Evolutionary conservation across 306 rosid species (phyloP).

Genomic region (Medicago ruthenica): DNA sequence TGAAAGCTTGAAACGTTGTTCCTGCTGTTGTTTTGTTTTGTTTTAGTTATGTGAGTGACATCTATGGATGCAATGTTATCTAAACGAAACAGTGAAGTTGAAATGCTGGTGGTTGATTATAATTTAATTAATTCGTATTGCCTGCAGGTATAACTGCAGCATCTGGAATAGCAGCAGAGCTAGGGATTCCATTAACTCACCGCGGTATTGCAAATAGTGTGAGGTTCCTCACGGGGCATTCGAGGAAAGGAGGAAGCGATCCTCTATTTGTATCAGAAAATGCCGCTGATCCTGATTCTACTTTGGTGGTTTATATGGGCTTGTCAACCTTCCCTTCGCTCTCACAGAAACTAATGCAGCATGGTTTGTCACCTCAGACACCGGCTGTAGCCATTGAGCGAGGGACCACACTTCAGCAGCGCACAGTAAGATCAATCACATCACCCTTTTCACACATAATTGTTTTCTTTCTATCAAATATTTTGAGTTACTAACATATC

Average conservation of each 20-base stretch:
- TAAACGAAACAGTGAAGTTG: background rate
- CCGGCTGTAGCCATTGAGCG: constrained; percentile 95
- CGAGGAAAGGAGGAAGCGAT: constrained; percentile 90
- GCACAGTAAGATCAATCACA: constrained; percentile 60
- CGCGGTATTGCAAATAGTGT: constrained; percentile 84
- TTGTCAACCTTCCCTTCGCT: constrained; percentile 91
- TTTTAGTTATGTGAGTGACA: background rate
- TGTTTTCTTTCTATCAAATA: background rate
- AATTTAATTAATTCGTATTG: constrained; percentile 31
- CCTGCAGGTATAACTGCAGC: constrained; percentile 92
- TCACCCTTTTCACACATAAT: background rate
- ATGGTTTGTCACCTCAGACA: constrained; percentile 75
- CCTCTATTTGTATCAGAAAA: constrained; percentile 91
- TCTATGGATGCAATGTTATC: background rate
- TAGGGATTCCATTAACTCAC: constrained; percentile 93
- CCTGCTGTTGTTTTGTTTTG: background rate
- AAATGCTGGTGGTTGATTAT: background rate
- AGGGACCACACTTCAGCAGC: constrained; percentile 91
- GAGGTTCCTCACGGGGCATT: constrained; percentile 92
- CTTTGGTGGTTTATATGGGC: constrained; percentile 97
- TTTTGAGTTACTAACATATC: too few species aligned
- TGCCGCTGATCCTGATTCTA: constrained; percentile 86
- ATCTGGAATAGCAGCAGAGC: constrained; percentile 90
- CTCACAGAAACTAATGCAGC: constrained; percentile 76
- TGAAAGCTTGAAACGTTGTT: constrained; percentile 5